phyloP scores from a whole-genome alignment of 1,139 yeast genomes.

The Magnusiomyces sp. region DNA sequence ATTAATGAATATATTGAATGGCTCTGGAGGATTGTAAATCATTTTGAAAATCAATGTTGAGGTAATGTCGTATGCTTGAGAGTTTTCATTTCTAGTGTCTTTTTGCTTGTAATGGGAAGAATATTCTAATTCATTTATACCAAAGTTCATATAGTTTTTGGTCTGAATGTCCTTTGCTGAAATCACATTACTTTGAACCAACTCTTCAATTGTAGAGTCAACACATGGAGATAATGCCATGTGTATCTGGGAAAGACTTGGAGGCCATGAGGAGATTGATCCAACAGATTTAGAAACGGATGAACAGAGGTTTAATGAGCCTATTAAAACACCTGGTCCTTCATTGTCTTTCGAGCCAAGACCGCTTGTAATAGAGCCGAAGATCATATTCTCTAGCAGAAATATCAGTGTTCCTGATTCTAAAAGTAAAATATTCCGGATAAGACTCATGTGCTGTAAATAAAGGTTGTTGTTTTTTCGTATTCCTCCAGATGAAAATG shows the following conservation, averaged over 20 bases:
- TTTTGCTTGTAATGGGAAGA: too few species aligned
- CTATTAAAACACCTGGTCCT: too few species aligned
- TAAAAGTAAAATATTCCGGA: slow-evolving; percentile 10
- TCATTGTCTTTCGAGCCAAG: not conserved
- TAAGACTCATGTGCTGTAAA: slow-evolving; percentile 10
- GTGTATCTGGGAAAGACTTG: slow-evolving; percentile 8
- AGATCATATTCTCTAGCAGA: slow-evolving; percentile 11
- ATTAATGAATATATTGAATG: too few species aligned
- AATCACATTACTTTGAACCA: not conserved
- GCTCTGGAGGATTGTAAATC: not conserved
- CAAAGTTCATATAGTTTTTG: too few species aligned
- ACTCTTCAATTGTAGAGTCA: slow-evolving; percentile 4
- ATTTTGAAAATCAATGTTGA: not conserved
- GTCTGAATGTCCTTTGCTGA: too few species aligned
- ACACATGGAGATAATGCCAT: slow-evolving; percentile 10
- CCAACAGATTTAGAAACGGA: not conserved
- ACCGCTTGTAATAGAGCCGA: slow-evolving; percentile 8
- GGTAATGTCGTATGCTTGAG: too few species aligned
- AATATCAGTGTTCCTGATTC: slow-evolving; percentile 12
- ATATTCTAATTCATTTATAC: too few species aligned
- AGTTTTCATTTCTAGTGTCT: too few species aligned
- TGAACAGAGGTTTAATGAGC: too few species aligned
- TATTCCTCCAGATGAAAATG: not conserved
- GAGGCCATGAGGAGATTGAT: slow-evolving; percentile 12
- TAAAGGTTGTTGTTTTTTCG: slow-evolving; percentile 1